Percentiles rank a stretch among this genome's conserved stretches.
phyloP scores from a whole-genome alignment of 768 basidiomycete genomes.

The Serendipita sp. region DNA sequence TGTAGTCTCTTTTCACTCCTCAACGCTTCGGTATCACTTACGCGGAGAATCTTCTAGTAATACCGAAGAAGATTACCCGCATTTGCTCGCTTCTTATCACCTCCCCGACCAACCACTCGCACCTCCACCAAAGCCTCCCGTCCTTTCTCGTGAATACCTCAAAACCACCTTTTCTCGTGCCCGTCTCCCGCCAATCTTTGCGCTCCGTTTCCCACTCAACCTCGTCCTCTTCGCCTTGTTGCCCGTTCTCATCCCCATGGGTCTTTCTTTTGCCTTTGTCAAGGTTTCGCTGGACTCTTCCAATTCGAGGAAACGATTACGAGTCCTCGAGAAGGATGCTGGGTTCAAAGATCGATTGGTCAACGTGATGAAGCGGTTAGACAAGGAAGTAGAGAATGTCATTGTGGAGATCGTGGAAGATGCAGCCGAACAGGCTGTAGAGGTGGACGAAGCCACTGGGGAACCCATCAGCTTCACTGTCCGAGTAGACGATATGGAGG shows the following conservation, averaged over 20 bases:
- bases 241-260: constrained; percentile 47
- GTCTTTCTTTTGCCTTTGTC: constrained; percentile 36
- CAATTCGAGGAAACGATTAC: constrained; percentile 48
- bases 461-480: constrained; percentile 11
- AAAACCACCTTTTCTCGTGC: constrained; percentile 23
- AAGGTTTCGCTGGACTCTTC: constrained; percentile 42
- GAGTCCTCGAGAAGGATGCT: constrained; percentile 33
- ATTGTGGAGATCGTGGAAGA: constrained; percentile 43
- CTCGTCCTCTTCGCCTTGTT: constrained; percentile 43
- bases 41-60: constrained; percentile 23
- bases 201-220: constrained; percentile 51
- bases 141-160: constrained; percentile 32
- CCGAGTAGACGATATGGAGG: constrained; percentile 6
- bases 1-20: constrained; percentile 12
- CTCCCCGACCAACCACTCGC: constrained; percentile 29
- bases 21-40: no score
- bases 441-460: neutral
- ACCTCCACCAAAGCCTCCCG: constrained; percentile 19
- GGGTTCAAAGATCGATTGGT: neutral
- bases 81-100: constrained; percentile 37
- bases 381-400: constrained; percentile 30
- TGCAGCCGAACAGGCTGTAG: constrained; percentile 9
- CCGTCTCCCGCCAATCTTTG: constrained; percentile 41
- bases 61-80: constrained; percentile 37
- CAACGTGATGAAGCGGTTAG: constrained; percentile 10